Evolutionary conservation across 495 filamentous ascomycete genomes (phyloP), one percentile per base, ranked within the genome.

Genomic region (Entonaema liquescens): DNA sequence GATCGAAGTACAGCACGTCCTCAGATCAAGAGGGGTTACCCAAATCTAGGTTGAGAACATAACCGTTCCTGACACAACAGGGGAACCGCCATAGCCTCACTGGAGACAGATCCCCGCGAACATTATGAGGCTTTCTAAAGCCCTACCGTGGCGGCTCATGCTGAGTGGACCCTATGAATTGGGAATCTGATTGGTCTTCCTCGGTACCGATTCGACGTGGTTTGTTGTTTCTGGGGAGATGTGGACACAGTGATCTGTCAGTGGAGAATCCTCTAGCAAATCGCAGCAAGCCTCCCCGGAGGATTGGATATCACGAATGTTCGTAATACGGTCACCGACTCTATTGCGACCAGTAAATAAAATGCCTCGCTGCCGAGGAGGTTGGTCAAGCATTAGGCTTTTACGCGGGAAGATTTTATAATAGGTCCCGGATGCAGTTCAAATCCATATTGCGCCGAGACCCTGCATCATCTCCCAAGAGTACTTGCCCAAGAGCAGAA

Each of bases 231-330:
- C 42, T 47, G 42, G 42, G 42, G 1, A 47, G 42, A 47, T 19
- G 42, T 47, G 42, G 42, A 47, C 23, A 29, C 49, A 25, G 13
- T 53, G 49, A 53, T 53, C 49, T 53, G 49, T 53, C 49, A 53
- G 49, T 53, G 49, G 49, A 53, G 49, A 29, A 53, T 1, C 7
- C 11, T 15, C 49, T 11, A 12, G 2, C 49, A 25, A 53, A 53
- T 53, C 23, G 11, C 25, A 29, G 25, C 49, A 29, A 53, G 26
- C 23, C 49, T 26, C 49, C 49, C 49, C 49, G 25, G 49, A 26
- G 49, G 49, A 53, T 53, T 53, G 23, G 49, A 29, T 53, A 53
- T 53, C 23, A 29, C 23, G 13, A 53, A 53, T 29, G 23, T 53
- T 53, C 49, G 49, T 29, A n/a, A 53, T 29, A 21, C 12, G 49